Conservation (phyloP, 192 early-diverging fungal species). For the Backusella australiensis region DNA sequence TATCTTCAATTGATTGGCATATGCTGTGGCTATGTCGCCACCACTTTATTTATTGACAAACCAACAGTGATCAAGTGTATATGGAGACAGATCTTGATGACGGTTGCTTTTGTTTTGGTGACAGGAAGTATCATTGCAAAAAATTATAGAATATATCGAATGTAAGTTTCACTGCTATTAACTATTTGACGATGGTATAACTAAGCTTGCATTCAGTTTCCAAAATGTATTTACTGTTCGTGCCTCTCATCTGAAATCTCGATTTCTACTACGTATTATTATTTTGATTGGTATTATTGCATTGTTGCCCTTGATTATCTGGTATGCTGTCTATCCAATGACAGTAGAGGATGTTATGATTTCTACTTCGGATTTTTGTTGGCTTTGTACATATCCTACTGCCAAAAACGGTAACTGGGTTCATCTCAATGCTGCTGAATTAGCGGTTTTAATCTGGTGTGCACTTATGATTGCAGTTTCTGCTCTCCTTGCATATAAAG, state of each 20-base stretch:
- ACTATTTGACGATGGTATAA: not conserved
- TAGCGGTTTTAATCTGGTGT: conserved; percentile 9
- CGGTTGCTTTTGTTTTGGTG: conserved; percentile 40
- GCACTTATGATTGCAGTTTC: conserved; percentile 21
- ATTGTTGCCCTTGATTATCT: conserved; percentile 13
- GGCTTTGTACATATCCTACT: conserved; percentile 22
- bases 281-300: not conserved
- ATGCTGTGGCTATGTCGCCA: conserved; percentile 27
- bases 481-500: conserved; percentile 40
- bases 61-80: conserved; percentile 30
- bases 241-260: conserved; percentile 27
- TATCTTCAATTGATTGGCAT: conserved; percentile 43
- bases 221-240: conserved; percentile 35
- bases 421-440: conserved; percentile 28
- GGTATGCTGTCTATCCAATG: conserved; percentile 20
- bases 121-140: conserved; percentile 51
- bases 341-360: not conserved
- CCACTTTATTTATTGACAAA: conserved; percentile 32
- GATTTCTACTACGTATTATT: conserved; percentile 15
- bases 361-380: not conserved
- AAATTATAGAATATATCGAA: conserved; percentile 44
- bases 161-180: conserved; percentile 9
- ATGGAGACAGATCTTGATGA: conserved; percentile 31
- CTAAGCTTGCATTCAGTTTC: not conserved
- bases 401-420: conserved; percentile 15